Evolutionary conservation across 352 stramenopile genomes (phyloP).

Genomic region (Phytophthora cryptogea): DNA sequence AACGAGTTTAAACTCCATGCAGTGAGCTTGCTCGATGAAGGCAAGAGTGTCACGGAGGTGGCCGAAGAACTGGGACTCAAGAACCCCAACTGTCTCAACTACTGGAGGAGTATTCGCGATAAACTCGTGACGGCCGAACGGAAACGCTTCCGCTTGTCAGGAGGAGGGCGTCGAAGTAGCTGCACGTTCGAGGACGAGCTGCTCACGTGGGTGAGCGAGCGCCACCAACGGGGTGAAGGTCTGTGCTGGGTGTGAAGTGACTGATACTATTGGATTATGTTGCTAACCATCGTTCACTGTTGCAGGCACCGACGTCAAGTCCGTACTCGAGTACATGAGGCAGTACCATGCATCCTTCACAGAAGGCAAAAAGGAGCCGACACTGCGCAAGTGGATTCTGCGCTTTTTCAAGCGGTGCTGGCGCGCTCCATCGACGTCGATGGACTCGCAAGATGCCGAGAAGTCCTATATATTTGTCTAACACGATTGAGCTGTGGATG

Average conservation of each 20-base stretch:
- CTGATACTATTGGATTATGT: neutral
- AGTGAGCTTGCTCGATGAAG: conserved; percentile 67
- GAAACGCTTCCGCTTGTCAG: conserved; percentile 74
- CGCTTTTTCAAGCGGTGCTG: conserved; percentile 84
- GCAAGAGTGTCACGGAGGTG: conserved; percentile 64
- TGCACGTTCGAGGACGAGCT: conserved; percentile 80
- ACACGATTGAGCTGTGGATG: conserved; percentile 5
- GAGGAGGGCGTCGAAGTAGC: conserved; percentile 65
- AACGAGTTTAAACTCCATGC: conserved; percentile 85
- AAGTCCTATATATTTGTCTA: conserved; percentile 69
- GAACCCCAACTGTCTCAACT: conserved; percentile 69
- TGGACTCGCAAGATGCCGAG: conserved; percentile 45
- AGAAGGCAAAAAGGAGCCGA: conserved; percentile 81
- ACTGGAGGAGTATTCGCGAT: conserved; percentile 81
- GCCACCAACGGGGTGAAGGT: conserved; percentile 67
- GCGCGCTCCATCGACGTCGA: conserved; percentile 39
- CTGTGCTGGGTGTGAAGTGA: neutral
- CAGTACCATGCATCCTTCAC: conserved; percentile 70
- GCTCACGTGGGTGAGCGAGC: conserved; percentile 70
- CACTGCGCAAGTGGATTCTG: conserved; percentile 80
- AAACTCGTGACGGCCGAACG: conserved; percentile 73
- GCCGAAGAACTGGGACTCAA: conserved; percentile 69
- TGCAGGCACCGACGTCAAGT: conserved; percentile 66
- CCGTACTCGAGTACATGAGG: conserved; percentile 71
- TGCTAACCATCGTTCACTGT: conserved; percentile 1